Conservation (phyloP, 345 rosid genomes). For the Salix exigua region DNA sequence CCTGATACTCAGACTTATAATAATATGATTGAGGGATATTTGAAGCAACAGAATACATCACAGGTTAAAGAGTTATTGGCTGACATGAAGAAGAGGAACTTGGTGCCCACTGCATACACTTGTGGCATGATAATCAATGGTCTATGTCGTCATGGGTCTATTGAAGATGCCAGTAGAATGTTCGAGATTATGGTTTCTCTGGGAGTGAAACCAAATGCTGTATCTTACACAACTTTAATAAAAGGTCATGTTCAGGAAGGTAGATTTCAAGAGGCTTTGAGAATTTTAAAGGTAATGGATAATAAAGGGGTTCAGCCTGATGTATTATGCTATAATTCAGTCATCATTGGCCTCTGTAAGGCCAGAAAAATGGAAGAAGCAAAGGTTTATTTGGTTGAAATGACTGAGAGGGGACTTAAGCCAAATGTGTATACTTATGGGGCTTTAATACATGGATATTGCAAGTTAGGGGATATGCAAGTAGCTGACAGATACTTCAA, state of each 20-base stretch:
- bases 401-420: conserved; percentile 57
- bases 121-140: conserved; percentile 49
- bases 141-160: conserved; percentile 51
- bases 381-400: conserved; percentile 47
- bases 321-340: conserved; percentile 62
- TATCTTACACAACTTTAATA: conserved; percentile 59
- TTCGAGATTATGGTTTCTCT: conserved; percentile 47
- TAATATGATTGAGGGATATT: conserved; percentile 58
- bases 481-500: conserved; percentile 52
- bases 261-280: conserved; percentile 49
- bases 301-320: conserved; percentile 56
- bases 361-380: conserved; percentile 75
- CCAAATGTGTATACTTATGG: conserved; percentile 69
- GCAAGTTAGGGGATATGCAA: conserved; percentile 53
- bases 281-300: conserved; percentile 55
- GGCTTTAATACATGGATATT: conserved; percentile 52
- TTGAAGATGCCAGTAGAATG: conserved; percentile 43
- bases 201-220: conserved; percentile 59
- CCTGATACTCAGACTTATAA: conserved; percentile 62
- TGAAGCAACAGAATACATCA: conserved; percentile 31
- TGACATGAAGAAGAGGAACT: conserved; percentile 59
- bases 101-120: conserved; percentile 45
- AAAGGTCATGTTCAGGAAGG: conserved; percentile 50
- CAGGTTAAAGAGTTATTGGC: conserved; percentile 41
- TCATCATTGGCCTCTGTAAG: conserved; percentile 73